Evolutionary conservation across 2,329 filamentous ascomycete species (phyloP), one percentile per base, ranked within the genome.

Genomic region (Aspergillus quadrilineatus): DNA sequence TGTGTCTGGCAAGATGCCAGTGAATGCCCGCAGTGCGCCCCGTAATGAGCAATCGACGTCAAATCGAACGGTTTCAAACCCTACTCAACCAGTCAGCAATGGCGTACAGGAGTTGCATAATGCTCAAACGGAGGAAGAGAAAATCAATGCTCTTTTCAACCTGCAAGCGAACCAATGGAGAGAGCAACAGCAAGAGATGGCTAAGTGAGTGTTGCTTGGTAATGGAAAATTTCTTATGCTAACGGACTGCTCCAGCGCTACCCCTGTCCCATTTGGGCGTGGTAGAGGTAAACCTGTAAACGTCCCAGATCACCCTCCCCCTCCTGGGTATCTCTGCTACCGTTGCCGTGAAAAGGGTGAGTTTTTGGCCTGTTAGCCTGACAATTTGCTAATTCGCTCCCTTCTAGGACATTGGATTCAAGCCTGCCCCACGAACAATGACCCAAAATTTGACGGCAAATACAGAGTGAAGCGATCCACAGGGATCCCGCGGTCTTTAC

Each of bases 371-470:
- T n/a, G 6, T 14, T 15, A 3, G 7, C 15, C 14, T 17, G 4
- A 34, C 30, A 17, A 48, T 22, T 30, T 39, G 17, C 42, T 34
- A 51, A 77, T 62, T 55, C 53, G 55, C 36, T 39, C 34, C 43
- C n/a, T 44, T 56, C 7, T 60, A 82, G 80, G 92, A n/a, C 94
- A 99, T 74, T 99, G 93, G 93, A 99, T 99, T 61, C 93, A 97
- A 77, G 85, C 90, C 51, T 99, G 94, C 69, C 94, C 94, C 6
- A 99, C 93, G n/a, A 99, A 99, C 73, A 91, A 96, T 72, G 92
- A 99, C 64, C 93, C 94, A 3, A 92, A 92, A 59, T 97, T 92
- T 74, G 94, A 99, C 76, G 92, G 92, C 64, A 89, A 91, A 53
- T 91, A 92, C 49, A 87, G 93, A 59, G 90, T 97, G 63, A 97